phyloP scores from a whole-genome alignment of 2,329 filamentous ascomycete genomes.

The Fusarium redolens region DNA sequence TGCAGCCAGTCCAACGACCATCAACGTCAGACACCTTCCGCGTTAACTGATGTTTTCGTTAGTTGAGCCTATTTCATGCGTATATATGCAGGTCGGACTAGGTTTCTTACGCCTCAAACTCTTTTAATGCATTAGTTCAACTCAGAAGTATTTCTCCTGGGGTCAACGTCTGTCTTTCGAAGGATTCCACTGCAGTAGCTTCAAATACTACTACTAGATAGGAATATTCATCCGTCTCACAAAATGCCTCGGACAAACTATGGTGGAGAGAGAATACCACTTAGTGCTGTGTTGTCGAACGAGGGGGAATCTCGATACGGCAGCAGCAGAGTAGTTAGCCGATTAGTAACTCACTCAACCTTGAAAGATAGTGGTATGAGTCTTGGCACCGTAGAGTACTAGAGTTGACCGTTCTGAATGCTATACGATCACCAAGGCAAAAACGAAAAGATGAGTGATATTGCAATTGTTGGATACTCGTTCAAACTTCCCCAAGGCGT shows the following conservation, averaged over 20 bases:
- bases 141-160: accelerated
- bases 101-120: accelerated
- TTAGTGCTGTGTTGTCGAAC: not conserved
- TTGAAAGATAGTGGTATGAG: not conserved
- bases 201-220: not conserved
- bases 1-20: accelerated
- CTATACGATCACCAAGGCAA: not conserved
- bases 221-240: not conserved
- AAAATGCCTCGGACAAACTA: not conserved
- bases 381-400: not conserved
- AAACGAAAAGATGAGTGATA: not conserved
- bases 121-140: not conserved
- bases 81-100: not conserved
- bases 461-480: conserved; percentile 53
- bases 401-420: not conserved
- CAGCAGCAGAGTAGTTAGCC: not conserved
- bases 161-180: not conserved
- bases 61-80: no score
- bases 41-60: not conserved
- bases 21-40: accelerated
- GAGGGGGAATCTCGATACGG: not conserved
- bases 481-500: conserved; percentile 53
- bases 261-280: not conserved
- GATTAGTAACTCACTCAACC: not conserved
- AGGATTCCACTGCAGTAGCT: not conserved